Base-by-base conservation (phyloP, 371 early-diverging fungal genomes). In the Mucor indicus region DNA sequence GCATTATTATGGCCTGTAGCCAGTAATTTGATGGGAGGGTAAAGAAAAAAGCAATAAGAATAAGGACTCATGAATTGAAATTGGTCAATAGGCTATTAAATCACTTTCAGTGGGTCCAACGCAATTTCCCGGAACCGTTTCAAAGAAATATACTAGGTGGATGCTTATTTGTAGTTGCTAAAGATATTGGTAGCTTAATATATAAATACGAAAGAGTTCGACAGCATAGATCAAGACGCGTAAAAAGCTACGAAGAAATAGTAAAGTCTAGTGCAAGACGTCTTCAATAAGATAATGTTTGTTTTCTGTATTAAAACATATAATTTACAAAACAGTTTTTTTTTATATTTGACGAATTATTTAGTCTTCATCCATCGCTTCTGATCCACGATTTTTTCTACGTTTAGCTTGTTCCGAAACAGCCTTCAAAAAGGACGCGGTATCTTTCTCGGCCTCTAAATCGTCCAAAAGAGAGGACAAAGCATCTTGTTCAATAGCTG, bases 401-500 rank as follows among this genome's bases (percentile, higher is more conserved):
- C 65, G 64, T 48, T 64, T 63, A 15, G 75, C 83, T 62, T 87
- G 82, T 33, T 75, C 68, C 49, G 80, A 74, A 46, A 86, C 76
- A 4, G 86, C 85, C 1, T 64, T 55, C 40, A 89, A 62, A 50
- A 89, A 87, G 0, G 83, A 80, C 35, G 77, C 81, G 2, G n/a
- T n/a, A n/a, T n/a, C n/a, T n/a, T n/a, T n/a, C n/a, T n/a, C n/a
- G n/a, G n/a, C n/a, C n/a, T n/a, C n/a, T n/a, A n/a, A n/a, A n/a
- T n/a, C n/a, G n/a, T n/a, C n/a, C n/a, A n/a, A n/a, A n/a, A n/a
- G n/a, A n/a, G n/a, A n/a, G n/a, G n/a, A n/a, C 17, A 90, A 64
- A 44, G 83, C 83, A 5, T 88, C 91, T 9, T 84, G 78, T 50
- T 85, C 76, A 23, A 90, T 67, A 24, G 86, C 84, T 16, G 65